These are phyloP conservation scores for Cytospora piceicola DNA, from an alignment of 2,329 filamentous ascomycete genomes.

Conservation along the genomic window DNA sequence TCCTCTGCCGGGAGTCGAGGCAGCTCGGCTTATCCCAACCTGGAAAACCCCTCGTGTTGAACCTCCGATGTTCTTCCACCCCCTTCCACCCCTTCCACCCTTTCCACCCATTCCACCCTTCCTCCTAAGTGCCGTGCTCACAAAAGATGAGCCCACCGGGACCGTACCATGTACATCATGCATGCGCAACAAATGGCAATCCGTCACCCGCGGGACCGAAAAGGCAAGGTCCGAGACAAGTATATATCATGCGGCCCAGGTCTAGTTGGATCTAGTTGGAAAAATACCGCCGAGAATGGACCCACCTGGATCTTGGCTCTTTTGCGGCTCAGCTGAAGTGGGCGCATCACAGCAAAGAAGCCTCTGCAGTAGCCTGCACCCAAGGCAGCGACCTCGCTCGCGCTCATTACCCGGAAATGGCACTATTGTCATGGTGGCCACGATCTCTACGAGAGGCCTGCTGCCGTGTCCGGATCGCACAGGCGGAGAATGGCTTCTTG, in stretches of 20 bases:
- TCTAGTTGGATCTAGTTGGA: conserved; percentile 1
- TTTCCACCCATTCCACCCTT: too few species aligned
- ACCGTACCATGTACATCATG: not conserved
- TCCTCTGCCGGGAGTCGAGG: not conserved
- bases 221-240: not conserved
- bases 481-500: not conserved
- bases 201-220: not conserved
- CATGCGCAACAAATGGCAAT: not conserved
- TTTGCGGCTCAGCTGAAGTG: conserved; percentile 11
- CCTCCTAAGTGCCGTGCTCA: too few species aligned
- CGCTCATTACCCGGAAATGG: conserved; percentile 12
- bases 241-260: conserved; percentile 1
- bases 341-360: too few species aligned
- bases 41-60: not conserved
- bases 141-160: not conserved
- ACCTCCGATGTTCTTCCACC: not conserved
- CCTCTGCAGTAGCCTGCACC: too few species aligned
- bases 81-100: too few species aligned
- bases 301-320: conserved; percentile 9
- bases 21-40: conserved; percentile 16
- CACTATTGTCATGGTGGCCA: conserved; percentile 8
- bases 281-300: conserved; percentile 18
- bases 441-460: not conserved
- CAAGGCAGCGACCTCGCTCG: not conserved
- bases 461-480: conserved; percentile 7